Conservation (phyloP, 305 asterid genomes). For the Rubia tinctorum region DNA sequence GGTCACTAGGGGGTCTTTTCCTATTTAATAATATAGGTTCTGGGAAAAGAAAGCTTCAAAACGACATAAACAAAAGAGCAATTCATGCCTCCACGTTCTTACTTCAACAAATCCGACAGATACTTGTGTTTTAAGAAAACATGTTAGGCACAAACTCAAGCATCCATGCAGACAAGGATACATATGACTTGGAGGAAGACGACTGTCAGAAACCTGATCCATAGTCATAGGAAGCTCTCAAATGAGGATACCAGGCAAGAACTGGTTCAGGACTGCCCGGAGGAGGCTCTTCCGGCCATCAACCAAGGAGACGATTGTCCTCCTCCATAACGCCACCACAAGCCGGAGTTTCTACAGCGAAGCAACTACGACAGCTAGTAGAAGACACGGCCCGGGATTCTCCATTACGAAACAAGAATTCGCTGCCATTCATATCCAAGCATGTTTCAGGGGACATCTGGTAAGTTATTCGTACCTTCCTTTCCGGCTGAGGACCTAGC, state of each 20-base stretch:
- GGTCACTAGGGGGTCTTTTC: slow-evolving; percentile 3
- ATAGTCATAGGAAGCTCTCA: neutral
- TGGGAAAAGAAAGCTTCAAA: slow-evolving; percentile 13
- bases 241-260: slow-evolving; percentile 22
- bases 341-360: slow-evolving; percentile 13
- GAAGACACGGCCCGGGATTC: slow-evolving; percentile 17
- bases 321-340: slow-evolving; percentile 20
- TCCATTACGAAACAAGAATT: slow-evolving; percentile 24
- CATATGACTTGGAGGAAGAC: neutral
- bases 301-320: slow-evolving; percentile 13
- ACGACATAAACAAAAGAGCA: neutral
- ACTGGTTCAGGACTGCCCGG: slow-evolving; percentile 29
- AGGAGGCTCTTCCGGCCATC: slow-evolving; percentile 28
- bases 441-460: slow-evolving; percentile 38
- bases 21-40: neutral
- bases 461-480: slow-evolving; percentile 1
- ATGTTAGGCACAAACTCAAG: slow-evolving; percentile 22
- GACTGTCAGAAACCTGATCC: neutral
- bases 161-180: neutral
- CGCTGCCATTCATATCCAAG: slow-evolving; percentile 43
- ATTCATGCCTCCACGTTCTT: slow-evolving; percentile 34
- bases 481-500: neutral
- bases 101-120: neutral
- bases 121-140: slow-evolving; percentile 1
- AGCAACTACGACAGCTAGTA: slow-evolving; percentile 13